Percentiles rank a stretch among this genome's conserved stretches.
These are phyloP conservation scores for Pyricularia sp. DNA, from an alignment of 2,329 filamentous ascomycete species.

Conservation along the genomic window DNA sequence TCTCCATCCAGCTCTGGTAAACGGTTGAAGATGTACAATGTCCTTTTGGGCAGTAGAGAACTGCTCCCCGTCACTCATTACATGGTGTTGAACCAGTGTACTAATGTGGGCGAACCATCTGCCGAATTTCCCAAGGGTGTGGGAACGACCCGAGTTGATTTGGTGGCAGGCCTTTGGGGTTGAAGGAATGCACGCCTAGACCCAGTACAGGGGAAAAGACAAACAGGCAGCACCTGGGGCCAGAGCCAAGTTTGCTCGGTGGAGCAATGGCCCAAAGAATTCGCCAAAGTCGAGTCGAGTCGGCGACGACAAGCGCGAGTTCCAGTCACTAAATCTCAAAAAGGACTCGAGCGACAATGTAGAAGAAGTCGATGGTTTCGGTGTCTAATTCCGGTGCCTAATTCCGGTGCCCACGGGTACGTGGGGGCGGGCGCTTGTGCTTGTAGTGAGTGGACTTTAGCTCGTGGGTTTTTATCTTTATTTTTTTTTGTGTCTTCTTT, in stretches of 20 bases:
- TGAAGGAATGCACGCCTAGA: not conserved
- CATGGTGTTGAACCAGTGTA: not conserved
- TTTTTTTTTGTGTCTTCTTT: not conserved
- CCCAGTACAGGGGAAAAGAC: not conserved
- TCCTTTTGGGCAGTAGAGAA: not conserved
- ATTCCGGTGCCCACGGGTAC: not conserved
- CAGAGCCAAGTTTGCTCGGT: not conserved
- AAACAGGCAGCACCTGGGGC: not conserved
- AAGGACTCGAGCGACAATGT: not conserved
- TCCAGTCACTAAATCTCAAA: too few species aligned
- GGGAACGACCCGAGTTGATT: not conserved
- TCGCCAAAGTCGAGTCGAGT: not conserved
- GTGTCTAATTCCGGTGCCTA: not conserved
- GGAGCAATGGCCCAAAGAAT: not conserved
- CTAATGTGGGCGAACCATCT: not conserved
- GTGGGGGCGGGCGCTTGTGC: not conserved
- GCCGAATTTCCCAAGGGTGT: not conserved
- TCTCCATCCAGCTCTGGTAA: not conserved
- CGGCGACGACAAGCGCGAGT: not conserved
- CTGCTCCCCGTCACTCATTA: not conserved
- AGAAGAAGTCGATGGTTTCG: not conserved
- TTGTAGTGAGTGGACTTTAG: not conserved
- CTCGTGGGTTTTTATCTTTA: not conserved
- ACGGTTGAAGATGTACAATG: not conserved
- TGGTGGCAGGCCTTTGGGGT: not conserved